Evolutionary conservation across 192 early-diverging fungal genomes (phyloP).

Genomic region (Gigaspora rosea): DNA sequence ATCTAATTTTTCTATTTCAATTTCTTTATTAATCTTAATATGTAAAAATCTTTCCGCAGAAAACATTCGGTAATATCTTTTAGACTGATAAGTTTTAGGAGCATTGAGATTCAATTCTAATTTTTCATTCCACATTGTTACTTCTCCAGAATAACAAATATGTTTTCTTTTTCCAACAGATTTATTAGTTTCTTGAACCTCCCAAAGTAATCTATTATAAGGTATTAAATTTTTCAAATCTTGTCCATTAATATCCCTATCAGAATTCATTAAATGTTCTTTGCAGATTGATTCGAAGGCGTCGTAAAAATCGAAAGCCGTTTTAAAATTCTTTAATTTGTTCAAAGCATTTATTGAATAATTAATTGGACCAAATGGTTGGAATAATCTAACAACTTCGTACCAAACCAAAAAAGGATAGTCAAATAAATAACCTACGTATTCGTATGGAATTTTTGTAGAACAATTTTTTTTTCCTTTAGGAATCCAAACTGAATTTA

Average conservation of each 20-base stretch:
- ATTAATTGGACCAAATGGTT: slow-evolving; percentile 1
- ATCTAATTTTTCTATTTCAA: background rate
- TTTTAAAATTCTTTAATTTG: background rate
- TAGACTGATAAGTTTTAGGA: slow-evolving; percentile 27
- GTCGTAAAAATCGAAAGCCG: background rate
- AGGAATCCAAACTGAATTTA: no score
- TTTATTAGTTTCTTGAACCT: background rate
- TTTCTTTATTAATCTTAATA: slow-evolving; percentile 19
- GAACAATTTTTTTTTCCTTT: no score
- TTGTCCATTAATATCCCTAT: background rate
- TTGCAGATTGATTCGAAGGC: background rate
- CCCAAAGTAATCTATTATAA: background rate
- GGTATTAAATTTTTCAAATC: background rate
- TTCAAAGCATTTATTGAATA: background rate
- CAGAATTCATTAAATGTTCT: background rate
- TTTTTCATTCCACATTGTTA: background rate
- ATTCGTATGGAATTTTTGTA: no score
- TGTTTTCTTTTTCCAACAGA: background rate
- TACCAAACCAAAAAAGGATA: background rate
- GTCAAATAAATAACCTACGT: no score
- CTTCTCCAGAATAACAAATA: background rate
- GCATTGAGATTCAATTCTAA: slow-evolving; percentile 19
- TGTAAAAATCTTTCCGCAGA: slow-evolving; percentile 37
- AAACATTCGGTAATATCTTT: slow-evolving; percentile 38
- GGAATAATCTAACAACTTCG: slow-evolving; percentile 1